Evolutionary conservation across 1,139 yeast species (phyloP), one percentile per base, ranked within the genome.

Genomic region (Geotrichum klebahnii): DNA sequence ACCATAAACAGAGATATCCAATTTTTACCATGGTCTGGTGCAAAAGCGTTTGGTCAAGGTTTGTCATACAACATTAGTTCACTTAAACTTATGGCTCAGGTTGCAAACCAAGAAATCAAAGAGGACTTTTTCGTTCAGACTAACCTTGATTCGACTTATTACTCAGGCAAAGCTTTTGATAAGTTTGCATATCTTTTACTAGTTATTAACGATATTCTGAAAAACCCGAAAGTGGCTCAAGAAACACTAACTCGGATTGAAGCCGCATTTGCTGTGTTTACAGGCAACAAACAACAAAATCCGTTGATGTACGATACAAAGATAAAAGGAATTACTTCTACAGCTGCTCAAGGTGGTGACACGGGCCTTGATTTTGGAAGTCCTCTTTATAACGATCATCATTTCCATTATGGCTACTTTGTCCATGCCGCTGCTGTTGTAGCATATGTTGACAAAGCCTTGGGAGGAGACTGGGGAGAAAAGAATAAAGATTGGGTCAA

Each of bases 341-440:
- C 80, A 29, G 81, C 83, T 20, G 71, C 77, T 34, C 41, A 37
- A 26, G 48, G 63, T 74, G 65, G 67, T 2, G 77, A 78, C 46
- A 77, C 79, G 48, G 72, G 76, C 50, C 77, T 76, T 40, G 87
- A 82, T 59, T 85, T 69, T 63, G 94, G 92, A 24, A 71, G 80
- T 57, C 76, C 83, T 14, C 80, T 77, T 67, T 84, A 84, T 67
- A 84, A 84, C 59, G 92, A 84, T 65, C 92, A 81, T 61, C 92
- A 84, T 62, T 84, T 83, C 78, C 92, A 85, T 61, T 84, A 82
- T 63, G 90, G 92, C 23, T 84, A 84, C 67, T 78, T 77, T 60
- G 75, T 85, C 48, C 89, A 84, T 59, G 84, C 92, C 9, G 89
- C 90, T 9, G 92, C 94, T 3, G 74, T 83, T 44, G 74, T 84